Evolutionary conservation across 257 asterid genomes (phyloP), one percentile per base, ranked within the genome.

Genomic region (Henckelia pumila): DNA sequence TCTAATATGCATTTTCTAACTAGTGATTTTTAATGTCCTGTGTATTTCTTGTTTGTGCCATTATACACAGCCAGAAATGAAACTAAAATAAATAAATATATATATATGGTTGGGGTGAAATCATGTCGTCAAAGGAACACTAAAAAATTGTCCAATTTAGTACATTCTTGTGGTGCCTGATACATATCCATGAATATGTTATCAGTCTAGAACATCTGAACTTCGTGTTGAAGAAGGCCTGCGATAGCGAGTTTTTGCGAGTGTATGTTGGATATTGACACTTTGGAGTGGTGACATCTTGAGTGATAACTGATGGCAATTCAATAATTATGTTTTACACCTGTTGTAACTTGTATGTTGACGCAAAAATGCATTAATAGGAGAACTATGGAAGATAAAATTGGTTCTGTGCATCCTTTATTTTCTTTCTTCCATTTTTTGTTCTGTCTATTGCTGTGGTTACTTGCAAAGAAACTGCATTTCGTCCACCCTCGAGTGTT

Each of bases 141-240:
- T 71, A 21, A 32, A 49, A 32, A 26, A n/a, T 29, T 64, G 21
- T 14, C 21, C 28, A 13, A 30, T 47, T 62, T 30, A 70, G 55
- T 61, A 20, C 17, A 40, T 52, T 59, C 17, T 9, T 56, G 23
- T 32, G 37, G 71, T 73, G 65, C 28, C 26, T 11, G 30, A 40
- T 61, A 20, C 25, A 57, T 70, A 20, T 37, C 1, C 32, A 6
- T 3, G 6, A 13, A 64, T n/a, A 37, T 10, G 29, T 61, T 61
- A 28, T 63, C 7, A 40, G 52, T 13, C 52, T 40, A 62, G 53
- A 33, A 35, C 37, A 44, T 30, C 21, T 16, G 30, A 5, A 20
- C 53, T 6, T 33, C 29, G 14, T n/a, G 55, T n/a, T 25, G 23
- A 28, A 26, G 1, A 33, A 35, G 28, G 5, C 20, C 13, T 5